These are phyloP conservation scores for Apostasia ramifera DNA, from an alignment of 106 monocot species.

Conservation along the genomic window DNA sequence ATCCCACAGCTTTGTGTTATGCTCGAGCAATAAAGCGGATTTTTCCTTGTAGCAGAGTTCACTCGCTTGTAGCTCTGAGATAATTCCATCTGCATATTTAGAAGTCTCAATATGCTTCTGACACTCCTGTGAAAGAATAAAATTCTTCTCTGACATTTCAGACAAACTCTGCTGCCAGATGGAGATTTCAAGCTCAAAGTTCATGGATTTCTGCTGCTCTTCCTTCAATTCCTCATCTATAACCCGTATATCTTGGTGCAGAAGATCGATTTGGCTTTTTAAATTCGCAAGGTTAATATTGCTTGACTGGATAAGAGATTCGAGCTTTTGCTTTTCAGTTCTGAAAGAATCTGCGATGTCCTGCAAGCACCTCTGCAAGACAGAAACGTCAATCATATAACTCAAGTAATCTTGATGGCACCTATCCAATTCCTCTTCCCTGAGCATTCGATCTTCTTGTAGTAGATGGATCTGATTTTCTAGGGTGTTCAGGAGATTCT, in stretches of 20 bases:
- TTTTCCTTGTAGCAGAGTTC: conserved; percentile 10
- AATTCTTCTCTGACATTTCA: conserved; percentile 45
- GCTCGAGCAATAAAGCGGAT: conserved; percentile 8
- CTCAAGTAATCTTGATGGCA: conserved; percentile 8
- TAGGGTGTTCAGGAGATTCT: conserved; percentile 11
- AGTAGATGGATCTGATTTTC: conserved; percentile 23
- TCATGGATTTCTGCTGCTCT: conserved; percentile 33
- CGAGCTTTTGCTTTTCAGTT: conserved; percentile 28
- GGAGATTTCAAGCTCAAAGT: conserved; percentile 34
- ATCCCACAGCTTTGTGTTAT: conserved; percentile 36
- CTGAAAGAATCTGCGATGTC: conserved; percentile 8
- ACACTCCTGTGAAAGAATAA: conserved; percentile 15
- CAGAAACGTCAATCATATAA: conserved; percentile 9
- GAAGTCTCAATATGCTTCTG: conserved; percentile 25
- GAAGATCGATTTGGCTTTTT: conserved; percentile 4
- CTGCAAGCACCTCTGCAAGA: conserved; percentile 9
- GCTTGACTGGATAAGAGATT: conserved; percentile 11
- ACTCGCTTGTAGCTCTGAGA: conserved; percentile 14
- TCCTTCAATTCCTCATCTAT: conserved; percentile 29
- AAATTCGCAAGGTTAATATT: conserved; percentile 8
- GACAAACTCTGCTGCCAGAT: conserved; percentile 33
- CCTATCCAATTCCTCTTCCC: not conserved
- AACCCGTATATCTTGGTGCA: conserved; percentile 18
- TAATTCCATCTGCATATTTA: conserved; percentile 9
- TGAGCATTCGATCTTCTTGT: conserved; percentile 11